phyloP scores from a whole-genome alignment of 345 rosid species.

The Aquilaria malaccensis region DNA sequence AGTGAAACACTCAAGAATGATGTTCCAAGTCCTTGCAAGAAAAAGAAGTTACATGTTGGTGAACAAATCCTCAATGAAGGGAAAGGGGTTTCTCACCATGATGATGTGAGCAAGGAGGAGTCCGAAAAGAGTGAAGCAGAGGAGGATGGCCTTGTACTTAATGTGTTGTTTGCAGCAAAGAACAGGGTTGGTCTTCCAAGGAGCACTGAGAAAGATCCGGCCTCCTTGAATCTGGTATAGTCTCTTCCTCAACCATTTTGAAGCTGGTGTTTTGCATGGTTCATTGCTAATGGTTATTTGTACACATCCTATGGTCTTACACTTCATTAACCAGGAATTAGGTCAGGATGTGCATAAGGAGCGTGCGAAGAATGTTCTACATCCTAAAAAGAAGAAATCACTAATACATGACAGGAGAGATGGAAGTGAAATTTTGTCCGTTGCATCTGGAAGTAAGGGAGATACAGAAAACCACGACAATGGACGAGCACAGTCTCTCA shows the following conservation, averaged over 20 bases:
- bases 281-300: not conserved
- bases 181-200: conserved; percentile 4
- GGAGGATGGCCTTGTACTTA: conserved; percentile 49
- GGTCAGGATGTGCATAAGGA: conserved; percentile 16
- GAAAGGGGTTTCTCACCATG: not conserved
- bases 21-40: conserved; percentile 2
- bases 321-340: conserved; percentile 27
- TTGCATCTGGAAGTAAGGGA: conserved; percentile 19
- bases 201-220: conserved; percentile 14
- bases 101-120: not conserved
- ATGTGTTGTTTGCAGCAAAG: conserved; percentile 31
- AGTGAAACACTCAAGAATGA: not conserved
- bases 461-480: conserved; percentile 13
- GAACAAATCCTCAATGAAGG: not conserved
- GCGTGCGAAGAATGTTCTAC: conserved; percentile 18
- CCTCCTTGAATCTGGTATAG: conserved; percentile 33
- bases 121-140: conserved; percentile 16
- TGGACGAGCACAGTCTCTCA: conserved; percentile 8
- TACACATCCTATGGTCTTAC: conserved; percentile 6
- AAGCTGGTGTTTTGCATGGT: too few species aligned
- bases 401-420: conserved; percentile 19
- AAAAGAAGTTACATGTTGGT: conserved; percentile 3
- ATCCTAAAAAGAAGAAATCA: conserved; percentile 28
- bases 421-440: conserved; percentile 22
- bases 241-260: not conserved